phyloP scores from a whole-genome alignment of 192 early-diverging fungal genomes.

The Helicostylum pulchrum region DNA sequence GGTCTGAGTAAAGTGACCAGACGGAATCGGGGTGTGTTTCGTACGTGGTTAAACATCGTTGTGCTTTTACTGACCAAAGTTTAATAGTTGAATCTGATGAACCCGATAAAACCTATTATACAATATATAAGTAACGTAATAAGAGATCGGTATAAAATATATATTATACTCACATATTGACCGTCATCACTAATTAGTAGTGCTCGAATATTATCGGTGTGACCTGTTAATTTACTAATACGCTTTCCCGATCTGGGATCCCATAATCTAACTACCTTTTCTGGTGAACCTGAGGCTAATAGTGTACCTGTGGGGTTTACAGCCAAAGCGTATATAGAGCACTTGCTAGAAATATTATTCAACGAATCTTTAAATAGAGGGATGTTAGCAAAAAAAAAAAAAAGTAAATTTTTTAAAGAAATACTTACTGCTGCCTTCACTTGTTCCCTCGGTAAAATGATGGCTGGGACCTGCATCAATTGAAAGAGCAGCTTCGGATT shows the following conservation, averaged over 20 bases:
- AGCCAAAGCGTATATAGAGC: conserved; percentile 87
- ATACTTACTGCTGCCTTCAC: background rate
- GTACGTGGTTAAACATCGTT: conserved; percentile 86
- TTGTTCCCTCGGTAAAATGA: conserved; percentile 5
- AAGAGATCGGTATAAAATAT: background rate
- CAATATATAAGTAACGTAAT: background rate
- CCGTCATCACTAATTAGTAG: conserved; percentile 86
- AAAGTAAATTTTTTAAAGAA: background rate
- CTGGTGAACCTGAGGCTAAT: conserved; percentile 89
- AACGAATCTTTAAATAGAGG: conserved; percentile 31
- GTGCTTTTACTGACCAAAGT: conserved; percentile 89
- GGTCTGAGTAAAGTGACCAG: conserved; percentile 85
- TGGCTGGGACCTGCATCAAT: conserved; percentile 12
- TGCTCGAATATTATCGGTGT: conserved; percentile 94
- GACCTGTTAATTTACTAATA: conserved; percentile 80
- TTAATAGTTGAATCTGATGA: conserved; percentile 96
- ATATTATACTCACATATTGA: conserved; percentile 55
- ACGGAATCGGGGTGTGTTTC: conserved; percentile 85
- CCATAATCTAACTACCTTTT: conserved; percentile 90
- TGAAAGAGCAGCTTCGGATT: conserved; percentile 31
- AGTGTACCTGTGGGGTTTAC: conserved; percentile 74
- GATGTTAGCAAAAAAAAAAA: background rate
- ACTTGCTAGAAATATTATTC: conserved; percentile 52
- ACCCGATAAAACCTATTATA: conserved; percentile 75
- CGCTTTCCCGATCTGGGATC: conserved; percentile 75